Base-by-base conservation (phyloP, 1,284 basidiomycete species). In the Ceratobasidium sp. region DNA sequence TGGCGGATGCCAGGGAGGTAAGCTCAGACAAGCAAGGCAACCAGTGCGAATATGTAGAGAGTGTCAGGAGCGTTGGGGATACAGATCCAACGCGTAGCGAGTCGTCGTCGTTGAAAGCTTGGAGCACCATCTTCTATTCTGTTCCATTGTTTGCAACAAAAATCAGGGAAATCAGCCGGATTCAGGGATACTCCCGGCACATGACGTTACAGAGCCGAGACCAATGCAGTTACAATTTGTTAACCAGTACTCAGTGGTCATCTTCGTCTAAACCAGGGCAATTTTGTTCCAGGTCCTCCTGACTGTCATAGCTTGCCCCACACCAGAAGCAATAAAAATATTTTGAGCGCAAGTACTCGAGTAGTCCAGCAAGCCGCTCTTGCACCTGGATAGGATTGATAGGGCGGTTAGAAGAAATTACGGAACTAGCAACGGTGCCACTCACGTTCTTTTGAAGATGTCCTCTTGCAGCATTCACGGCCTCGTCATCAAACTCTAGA, bases 271-370 rank as follows among this genome's bases (percentile, higher is more conserved):
- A 83, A 1, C 95, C 94, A 3, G 94, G 94, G 84, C 94, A 96
- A 75, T 91, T 87, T 55, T 82, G 83, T 74, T 85, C 85, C 86
- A 96, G 85, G 75, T 94, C 92, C 35, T 89, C 88, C 14, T 84
- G 83, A 79, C 88, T 86, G 23, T 89, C 87, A 83, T 95, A 96
- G 81, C 90, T 88, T 6, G 91, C 89, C 10, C 95, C 94, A 83
- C 95, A 96, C 93, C 94, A 96, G 83, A 95, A 94, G 83, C 95
- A 96, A 83, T 96, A 96, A 20, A 86, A 83, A 82, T 93, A 89
- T 79, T 87, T 88, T 59, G 88, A 86, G 46, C 95, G 91, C 54
- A 96, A 87, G 83, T 96, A 95, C 8, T 88, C 85, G 41, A 95
- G 85, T 18, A 95, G 90, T 69, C 91, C 85, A 46, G 86, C 85